Evolutionary conservation across 1,139 yeast species (phyloP).

Genomic region (Meyerozyma carpophila): DNA sequence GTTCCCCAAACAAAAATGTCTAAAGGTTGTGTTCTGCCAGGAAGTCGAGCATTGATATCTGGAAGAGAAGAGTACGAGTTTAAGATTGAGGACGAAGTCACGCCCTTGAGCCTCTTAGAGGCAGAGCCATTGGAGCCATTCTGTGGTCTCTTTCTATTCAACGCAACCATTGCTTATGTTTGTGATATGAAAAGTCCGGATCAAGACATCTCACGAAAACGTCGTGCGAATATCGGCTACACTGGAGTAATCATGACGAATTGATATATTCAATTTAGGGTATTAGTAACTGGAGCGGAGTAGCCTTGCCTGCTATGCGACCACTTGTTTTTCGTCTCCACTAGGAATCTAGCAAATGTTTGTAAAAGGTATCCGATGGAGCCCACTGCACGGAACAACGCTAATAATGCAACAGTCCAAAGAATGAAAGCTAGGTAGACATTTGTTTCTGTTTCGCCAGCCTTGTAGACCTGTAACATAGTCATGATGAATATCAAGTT

Average conservation of each 20-base stretch:
- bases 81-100: slow-evolving; percentile 39
- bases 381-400: slow-evolving; percentile 76
- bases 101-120: slow-evolving; percentile 20
- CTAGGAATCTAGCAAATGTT: slow-evolving; percentile 33
- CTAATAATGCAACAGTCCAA: slow-evolving; percentile 85
- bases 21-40: slow-evolving; percentile 40
- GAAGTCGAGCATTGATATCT: slow-evolving; percentile 37
- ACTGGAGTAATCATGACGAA: background rate
- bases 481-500: slow-evolving; percentile 80
- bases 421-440: slow-evolving; percentile 76
- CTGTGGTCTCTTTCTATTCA: slow-evolving; percentile 31
- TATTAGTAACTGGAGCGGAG: slow-evolving; percentile 28
- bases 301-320: slow-evolving; percentile 35
- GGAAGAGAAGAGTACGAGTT: slow-evolving; percentile 48
- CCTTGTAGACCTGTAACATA: slow-evolving; percentile 72
- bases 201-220: background rate
- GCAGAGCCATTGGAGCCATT: slow-evolving; percentile 14
- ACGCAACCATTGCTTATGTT: slow-evolving; percentile 34
- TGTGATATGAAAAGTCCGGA: background rate
- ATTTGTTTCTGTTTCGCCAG: slow-evolving; percentile 55
- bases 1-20: slow-evolving; percentile 93
- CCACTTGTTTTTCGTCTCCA: slow-evolving; percentile 41
- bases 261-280: slow-evolving; percentile 20
- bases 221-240: background rate
- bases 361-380: slow-evolving; percentile 60